Evolutionary conservation across 148 eudicot genomes (phyloP).

Genomic region (Camellia japonica): DNA sequence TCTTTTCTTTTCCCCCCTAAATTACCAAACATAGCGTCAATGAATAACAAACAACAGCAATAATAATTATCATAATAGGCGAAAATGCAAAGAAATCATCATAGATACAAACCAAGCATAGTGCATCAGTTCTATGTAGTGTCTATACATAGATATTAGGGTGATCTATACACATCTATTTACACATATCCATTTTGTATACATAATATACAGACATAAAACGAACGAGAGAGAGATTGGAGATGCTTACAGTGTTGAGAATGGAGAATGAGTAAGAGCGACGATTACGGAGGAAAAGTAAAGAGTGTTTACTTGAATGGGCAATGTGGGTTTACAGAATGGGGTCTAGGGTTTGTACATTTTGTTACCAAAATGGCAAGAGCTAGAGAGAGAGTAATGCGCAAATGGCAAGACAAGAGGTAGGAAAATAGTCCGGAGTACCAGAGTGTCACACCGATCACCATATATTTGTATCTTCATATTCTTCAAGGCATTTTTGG

Average conservation of each 20-base stretch:
- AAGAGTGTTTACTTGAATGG: background rate
- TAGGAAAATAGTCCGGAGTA: background rate
- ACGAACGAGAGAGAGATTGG: background rate
- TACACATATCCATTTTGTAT: background rate
- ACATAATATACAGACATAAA: background rate
- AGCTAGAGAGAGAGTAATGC: background rate
- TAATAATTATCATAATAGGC: background rate
- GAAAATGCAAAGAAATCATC: background rate
- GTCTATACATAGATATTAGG: background rate
- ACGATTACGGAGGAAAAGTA: background rate
- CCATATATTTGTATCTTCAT: too few species aligned
- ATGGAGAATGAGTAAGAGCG: background rate
- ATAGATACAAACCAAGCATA: background rate
- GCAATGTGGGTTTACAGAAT: background rate
- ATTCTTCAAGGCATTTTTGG: too few species aligned
- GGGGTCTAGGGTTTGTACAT: constrained; percentile 9
- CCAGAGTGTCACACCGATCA: too few species aligned
- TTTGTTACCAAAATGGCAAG: background rate
- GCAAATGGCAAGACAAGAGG: too few species aligned
- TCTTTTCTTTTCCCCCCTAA: too few species aligned
- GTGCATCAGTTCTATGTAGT: background rate
- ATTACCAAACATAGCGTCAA: too few species aligned
- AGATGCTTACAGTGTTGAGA: background rate
- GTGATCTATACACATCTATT: background rate
- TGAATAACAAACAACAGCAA: background rate